Conservation (phyloP, 2,329 filamentous ascomycete genomes). For the Claviceps sp. region DNA sequence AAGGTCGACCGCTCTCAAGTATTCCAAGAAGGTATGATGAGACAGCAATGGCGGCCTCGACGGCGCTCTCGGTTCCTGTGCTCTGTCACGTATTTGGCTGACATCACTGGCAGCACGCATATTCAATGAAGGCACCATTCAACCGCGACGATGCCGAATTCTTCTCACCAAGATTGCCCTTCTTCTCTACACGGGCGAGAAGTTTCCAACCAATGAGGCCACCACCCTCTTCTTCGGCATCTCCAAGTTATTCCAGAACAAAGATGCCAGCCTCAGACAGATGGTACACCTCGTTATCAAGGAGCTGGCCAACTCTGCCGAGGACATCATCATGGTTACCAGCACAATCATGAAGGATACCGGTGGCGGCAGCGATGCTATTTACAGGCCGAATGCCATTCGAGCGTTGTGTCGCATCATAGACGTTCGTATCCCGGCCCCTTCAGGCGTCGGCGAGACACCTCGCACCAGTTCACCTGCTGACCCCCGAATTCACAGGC, state of each 20-base stretch:
- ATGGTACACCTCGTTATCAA: constrained; percentile 99
- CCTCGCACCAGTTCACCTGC: not conserved
- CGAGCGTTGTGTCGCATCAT: constrained; percentile 92
- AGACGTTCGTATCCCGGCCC: constrained; percentile 47
- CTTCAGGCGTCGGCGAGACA: not conserved
- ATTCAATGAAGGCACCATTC: constrained; percentile 96
- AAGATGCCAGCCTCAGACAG: constrained; percentile 92
- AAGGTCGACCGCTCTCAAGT: constrained; percentile 96
- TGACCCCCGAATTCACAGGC: constrained; percentile 36
- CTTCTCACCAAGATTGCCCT: constrained; percentile 95
- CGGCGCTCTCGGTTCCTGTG: not conserved
- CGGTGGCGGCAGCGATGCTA: constrained; percentile 81
- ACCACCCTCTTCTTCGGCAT: constrained; percentile 98
- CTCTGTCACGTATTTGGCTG: not conserved
- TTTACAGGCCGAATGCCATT: constrained; percentile 93
- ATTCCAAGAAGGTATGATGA: constrained; percentile 81
- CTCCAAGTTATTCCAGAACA: constrained; percentile 98
- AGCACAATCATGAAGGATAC: constrained; percentile 99
- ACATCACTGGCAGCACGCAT: constrained; percentile 55
- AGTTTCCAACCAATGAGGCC: constrained; percentile 92
- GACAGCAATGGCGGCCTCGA: not conserved
- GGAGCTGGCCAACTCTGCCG: constrained; percentile 86
- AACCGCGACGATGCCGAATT: constrained; percentile 92
- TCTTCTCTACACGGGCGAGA: constrained; percentile 91
- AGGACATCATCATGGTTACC: constrained; percentile 99